Conservation (phyloP, 2,329 filamentous ascomycete species). For the Oidium heveae region DNA sequence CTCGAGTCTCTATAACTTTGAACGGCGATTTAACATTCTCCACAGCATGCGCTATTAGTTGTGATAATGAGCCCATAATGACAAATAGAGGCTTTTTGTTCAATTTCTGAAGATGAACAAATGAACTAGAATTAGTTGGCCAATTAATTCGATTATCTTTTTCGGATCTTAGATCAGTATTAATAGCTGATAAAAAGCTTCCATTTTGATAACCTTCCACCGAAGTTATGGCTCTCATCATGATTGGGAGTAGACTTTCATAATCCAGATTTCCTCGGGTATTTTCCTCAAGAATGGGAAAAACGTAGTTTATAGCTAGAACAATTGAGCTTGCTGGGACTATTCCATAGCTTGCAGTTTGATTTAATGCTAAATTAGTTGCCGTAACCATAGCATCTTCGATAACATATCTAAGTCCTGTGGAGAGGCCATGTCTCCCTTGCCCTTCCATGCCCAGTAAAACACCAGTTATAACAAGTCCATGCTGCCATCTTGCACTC, state of each 20-base stretch:
- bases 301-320: constrained; percentile 37
- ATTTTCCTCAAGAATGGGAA: constrained; percentile 28
- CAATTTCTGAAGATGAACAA: constrained; percentile 27
- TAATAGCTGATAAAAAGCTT: constrained; percentile 36
- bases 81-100: constrained; percentile 30
- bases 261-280: constrained; percentile 29
- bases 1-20: constrained; percentile 19
- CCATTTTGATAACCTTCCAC: constrained; percentile 35
- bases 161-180: constrained; percentile 30
- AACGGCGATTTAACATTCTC: constrained; percentile 25
- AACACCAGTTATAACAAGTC: constrained; percentile 35
- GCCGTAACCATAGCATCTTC: constrained; percentile 35
- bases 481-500: constrained; percentile 43
- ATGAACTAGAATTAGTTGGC: constrained; percentile 30
- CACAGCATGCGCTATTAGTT: constrained; percentile 34
- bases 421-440: constrained; percentile 27
- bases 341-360: constrained; percentile 21
- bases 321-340: constrained; percentile 25
- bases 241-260: constrained; percentile 29
- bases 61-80: constrained; percentile 34
- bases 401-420: constrained; percentile 26
- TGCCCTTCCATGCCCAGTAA: constrained; percentile 32
- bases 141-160: constrained; percentile 29
- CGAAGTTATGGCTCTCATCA: constrained; percentile 31
- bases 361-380: constrained; percentile 32